Conservation (phyloP, 176 grass and related monocot species). For the Musa itinerans region DNA sequence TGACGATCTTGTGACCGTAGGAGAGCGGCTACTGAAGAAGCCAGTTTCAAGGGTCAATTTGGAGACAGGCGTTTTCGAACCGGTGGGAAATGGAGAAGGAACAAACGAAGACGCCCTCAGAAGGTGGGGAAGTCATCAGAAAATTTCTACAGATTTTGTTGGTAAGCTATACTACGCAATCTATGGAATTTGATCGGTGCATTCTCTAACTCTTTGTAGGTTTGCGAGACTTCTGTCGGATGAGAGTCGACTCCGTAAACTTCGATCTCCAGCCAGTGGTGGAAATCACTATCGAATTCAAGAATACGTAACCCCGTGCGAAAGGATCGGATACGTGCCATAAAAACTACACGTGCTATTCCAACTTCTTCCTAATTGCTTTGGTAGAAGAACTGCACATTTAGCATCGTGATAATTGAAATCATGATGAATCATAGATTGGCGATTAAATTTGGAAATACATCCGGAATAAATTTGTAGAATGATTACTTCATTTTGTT, state of each 20-base stretch:
- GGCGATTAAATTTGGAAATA: too few species aligned
- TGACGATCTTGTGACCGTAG: neutral
- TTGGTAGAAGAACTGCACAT: too few species aligned
- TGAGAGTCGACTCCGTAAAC: slow-evolving; percentile 42
- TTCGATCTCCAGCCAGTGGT: slow-evolving; percentile 24
- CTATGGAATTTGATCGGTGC: neutral
- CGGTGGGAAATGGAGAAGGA: neutral
- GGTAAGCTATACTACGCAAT: neutral
- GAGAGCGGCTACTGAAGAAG: neutral
- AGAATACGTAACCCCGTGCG: too few species aligned
- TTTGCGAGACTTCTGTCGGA: slow-evolving; percentile 55
- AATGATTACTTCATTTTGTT: too few species aligned
- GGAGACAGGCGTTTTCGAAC: neutral
- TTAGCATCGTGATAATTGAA: too few species aligned
- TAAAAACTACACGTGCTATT: too few species aligned
- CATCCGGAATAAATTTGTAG: too few species aligned
- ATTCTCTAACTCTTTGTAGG: slow-evolving; percentile 19
- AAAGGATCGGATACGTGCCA: too few species aligned
- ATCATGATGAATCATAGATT: too few species aligned
- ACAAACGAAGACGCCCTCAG: neutral
- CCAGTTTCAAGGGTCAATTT: neutral
- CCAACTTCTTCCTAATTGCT: neutral
- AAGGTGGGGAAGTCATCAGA: neutral
- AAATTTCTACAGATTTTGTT: neutral
- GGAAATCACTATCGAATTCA: too few species aligned